phyloP scores from a whole-genome alignment of 352 stramenopile genomes.

The Phytopythium boreale region DNA sequence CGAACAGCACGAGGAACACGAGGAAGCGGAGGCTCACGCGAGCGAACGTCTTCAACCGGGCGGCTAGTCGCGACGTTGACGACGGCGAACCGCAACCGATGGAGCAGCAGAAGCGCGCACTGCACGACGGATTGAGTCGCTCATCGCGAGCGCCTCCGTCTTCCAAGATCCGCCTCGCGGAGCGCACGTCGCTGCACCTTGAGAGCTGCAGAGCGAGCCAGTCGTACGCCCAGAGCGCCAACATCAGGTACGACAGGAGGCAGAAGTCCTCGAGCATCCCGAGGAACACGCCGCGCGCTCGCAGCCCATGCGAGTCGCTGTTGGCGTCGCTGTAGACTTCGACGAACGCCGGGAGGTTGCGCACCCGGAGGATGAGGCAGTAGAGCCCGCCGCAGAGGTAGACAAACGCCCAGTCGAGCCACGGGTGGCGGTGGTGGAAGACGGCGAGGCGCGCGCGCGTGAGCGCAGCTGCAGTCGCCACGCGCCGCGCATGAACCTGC shows the following conservation, averaged over 20 bases:
- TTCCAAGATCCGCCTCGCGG: neutral
- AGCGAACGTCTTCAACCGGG: neutral
- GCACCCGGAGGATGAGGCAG: constrained; percentile 30
- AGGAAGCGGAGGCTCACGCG: constrained; percentile 21
- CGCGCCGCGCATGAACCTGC: neutral
- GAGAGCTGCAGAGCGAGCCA: constrained; percentile 10
- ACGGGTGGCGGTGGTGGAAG: constrained; percentile 8
- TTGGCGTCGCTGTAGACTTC: constrained; percentile 19
- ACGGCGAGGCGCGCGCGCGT: neutral
- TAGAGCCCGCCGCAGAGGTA: constrained; percentile 23
- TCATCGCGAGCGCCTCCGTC: neutral
- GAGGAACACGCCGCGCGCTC: constrained; percentile 16
- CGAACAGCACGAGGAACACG: constrained; percentile 26
- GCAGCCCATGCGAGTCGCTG: constrained; percentile 16
- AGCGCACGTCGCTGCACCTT: constrained; percentile 8
- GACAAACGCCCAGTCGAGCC: constrained; percentile 37
- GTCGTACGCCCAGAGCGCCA: constrained; percentile 18
- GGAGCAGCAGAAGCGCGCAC: neutral
- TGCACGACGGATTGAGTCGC: neutral
- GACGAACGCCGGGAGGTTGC: constrained; percentile 23
- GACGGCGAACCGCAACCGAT: neutral
- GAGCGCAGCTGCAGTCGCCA: neutral
- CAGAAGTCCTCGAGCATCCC: constrained; percentile 45
- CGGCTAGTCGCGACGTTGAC: neutral
- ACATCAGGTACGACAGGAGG: constrained; percentile 24